Conservation (phyloP, 2,329 filamentous ascomycete genomes). For the Trichoderma aggressivum region DNA sequence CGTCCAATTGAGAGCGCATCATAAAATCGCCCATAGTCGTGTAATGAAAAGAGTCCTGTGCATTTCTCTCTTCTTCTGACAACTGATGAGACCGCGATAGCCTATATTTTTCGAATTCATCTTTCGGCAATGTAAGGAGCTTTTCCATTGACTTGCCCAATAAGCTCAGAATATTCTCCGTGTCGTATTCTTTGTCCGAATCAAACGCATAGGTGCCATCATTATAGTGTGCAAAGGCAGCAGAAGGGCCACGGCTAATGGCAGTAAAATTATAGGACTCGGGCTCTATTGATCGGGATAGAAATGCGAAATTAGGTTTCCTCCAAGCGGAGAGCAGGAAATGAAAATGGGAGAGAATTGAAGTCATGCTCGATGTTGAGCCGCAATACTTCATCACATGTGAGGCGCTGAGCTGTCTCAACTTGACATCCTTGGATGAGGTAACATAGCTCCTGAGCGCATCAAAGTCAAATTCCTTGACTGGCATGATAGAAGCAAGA, state of each 20-base stretch:
- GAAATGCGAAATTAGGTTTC: conserved; percentile 58
- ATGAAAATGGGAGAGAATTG: conserved; percentile 84
- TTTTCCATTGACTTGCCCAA: conserved; percentile 97
- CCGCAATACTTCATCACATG: conserved; percentile 79
- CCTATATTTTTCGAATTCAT: conserved; percentile 83
- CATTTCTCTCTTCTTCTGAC: conserved; percentile 66
- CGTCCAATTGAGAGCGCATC: conserved; percentile 93
- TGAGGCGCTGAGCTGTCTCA: conserved; percentile 65
- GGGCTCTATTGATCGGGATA: conserved; percentile 65
- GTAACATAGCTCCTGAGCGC: conserved; percentile 84
- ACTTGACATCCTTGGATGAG: conserved; percentile 74
- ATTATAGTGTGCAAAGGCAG: conserved; percentile 77
- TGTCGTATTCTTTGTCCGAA: conserved; percentile 88
- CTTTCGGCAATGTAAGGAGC: conserved; percentile 75
- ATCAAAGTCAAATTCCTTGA: conserved; percentile 87
- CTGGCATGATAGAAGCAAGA: conserved; percentile 87
- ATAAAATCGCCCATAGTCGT: conserved; percentile 82
- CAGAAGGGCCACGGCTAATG: conserved; percentile 68
- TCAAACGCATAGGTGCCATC: conserved; percentile 92
- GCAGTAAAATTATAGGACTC: conserved; percentile 66
- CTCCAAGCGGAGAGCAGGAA: conserved; percentile 86
- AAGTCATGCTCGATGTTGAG: conserved; percentile 96
- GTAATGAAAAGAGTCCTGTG: conserved; percentile 81
- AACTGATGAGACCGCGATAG: conserved; percentile 65
- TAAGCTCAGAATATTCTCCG: conserved; percentile 81